Conservation (phyloP, 108 stramenopile genomes). For the Tribonema minus region DNA sequence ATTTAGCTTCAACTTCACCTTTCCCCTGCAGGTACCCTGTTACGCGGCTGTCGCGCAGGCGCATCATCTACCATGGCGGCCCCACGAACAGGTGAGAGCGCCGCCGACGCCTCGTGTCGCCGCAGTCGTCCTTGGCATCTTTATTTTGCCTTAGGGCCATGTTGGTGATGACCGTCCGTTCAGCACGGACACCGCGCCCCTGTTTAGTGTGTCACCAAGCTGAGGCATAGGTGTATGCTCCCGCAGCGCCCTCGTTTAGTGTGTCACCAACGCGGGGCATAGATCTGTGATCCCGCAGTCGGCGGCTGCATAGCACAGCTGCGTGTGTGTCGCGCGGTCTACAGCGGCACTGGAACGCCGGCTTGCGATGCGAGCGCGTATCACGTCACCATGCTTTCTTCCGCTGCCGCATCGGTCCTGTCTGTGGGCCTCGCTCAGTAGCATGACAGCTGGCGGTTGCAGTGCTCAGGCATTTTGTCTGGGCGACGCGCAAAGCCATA, state of each 20-base stretch:
- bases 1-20: too few species aligned
- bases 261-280: neutral
- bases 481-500: neutral
- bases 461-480: neutral
- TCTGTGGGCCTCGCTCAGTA: too few species aligned
- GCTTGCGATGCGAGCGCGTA: neutral
- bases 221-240: neutral
- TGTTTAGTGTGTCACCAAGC: neutral
- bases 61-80: conserved; percentile 74
- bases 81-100: too few species aligned
- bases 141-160: neutral
- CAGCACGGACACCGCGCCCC: neutral
- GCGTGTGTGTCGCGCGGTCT: too few species aligned
- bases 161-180: neutral
- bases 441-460: neutral
- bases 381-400: neutral
- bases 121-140: neutral
- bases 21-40: conserved; percentile 60
- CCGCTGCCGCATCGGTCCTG: too few species aligned
- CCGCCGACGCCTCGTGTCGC: too few species aligned
- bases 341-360: too few species aligned
- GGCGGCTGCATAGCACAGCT: too few species aligned
- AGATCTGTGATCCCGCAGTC: too few species aligned
- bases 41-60: conserved; percentile 47
- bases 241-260: neutral